Evolutionary conservation across 306 rosid genomes (phyloP), one percentile per base, ranked within the genome.

Genomic region (Luffa acutangula): DNA sequence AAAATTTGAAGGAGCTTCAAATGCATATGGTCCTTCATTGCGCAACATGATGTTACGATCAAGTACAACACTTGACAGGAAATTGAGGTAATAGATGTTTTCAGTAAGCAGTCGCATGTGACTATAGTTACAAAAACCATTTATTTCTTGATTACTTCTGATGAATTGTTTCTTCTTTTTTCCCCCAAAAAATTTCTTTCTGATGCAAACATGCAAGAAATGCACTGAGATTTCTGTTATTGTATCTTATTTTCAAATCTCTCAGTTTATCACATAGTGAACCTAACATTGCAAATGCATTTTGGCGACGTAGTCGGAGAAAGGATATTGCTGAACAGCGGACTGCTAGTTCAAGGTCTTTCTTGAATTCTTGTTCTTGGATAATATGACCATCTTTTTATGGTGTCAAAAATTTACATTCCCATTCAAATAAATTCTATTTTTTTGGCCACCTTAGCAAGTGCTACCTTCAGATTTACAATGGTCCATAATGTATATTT

Each of bases 291-390:
- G 92, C 98, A 86, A 86, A 89, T 86, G 84, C 93, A 79, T 93
- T 93, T 90, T 91, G 99, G 92, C 93, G 98, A 85, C 96, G 97
- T 82, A 93, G 93, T 88, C 96, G 98, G 90, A 90, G 91, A 89
- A 96, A 89, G 92, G 91, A 76, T 88, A 91, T 96, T 90, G 96
- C 92, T 77, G 98, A 96, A 81, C 99, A 93, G 88, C 89, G 99
- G 87, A 96, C 99, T 54, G 99, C 98, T 87, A 93, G 99, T 87
- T 96, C 99, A 85, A 96, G 99, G 99, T 95, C 84, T 77, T 86
- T 83, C 75, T 83, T 85, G 36, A 75, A 80, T 85, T 77, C 80
- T 79, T 25, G 82, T 81, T 65, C 81, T 45, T 84, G 80, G 74
- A 72, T 69, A 62, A 75, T 70, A 64, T 78, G 77, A 71, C 69